Evolutionary conservation across 495 filamentous ascomycete genomes (phyloP).

Genomic region (Penicillium samsonianum): DNA sequence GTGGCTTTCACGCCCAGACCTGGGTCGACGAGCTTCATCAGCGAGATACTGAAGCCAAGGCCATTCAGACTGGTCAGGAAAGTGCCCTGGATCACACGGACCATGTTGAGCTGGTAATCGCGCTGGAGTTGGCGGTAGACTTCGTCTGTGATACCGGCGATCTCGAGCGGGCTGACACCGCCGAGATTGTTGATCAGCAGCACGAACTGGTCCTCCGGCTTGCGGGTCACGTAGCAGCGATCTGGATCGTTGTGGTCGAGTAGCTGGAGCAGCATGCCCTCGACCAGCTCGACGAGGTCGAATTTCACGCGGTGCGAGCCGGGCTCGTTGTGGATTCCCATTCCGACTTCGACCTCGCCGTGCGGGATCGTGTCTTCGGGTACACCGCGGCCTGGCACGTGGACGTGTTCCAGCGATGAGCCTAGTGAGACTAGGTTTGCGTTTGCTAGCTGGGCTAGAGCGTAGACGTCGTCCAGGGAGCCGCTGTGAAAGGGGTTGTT

Average conservation of each 20-base stretch:
- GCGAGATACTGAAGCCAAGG: conserved; percentile 83
- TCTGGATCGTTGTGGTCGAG: conserved; percentile 79
- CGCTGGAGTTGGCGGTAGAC: conserved; percentile 73
- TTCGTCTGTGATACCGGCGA: conserved; percentile 87
- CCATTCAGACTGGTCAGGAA: conserved; percentile 89
- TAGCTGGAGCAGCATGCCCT: conserved; percentile 77
- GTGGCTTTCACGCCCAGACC: conserved; percentile 72
- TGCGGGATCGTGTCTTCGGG: conserved; percentile 57
- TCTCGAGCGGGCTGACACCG: conserved; percentile 84
- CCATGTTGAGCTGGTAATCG: conserved; percentile 70
- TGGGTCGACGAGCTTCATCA: conserved; percentile 80
- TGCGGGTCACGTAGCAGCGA: conserved; percentile 72
- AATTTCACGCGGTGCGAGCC: conserved; percentile 72
- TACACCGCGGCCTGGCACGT: conserved; percentile 76
- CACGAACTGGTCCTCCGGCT: conserved; percentile 62
- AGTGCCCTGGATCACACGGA: conserved; percentile 59
- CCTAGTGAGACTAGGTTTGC: conserved; percentile 84
- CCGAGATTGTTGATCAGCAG: conserved; percentile 92
- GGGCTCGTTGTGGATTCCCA: conserved; percentile 98
- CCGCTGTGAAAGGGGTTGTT: conserved; percentile 23
- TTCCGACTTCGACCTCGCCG: conserved; percentile 89
- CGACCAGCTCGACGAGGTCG: conserved; percentile 68
- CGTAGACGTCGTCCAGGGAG: conserved; percentile 66
- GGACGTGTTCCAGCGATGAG: conserved; percentile 82
- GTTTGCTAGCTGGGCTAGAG: conserved; percentile 69